Base-by-base conservation (phyloP, 805 yeast species). In the Osmozyma mogii region DNA sequence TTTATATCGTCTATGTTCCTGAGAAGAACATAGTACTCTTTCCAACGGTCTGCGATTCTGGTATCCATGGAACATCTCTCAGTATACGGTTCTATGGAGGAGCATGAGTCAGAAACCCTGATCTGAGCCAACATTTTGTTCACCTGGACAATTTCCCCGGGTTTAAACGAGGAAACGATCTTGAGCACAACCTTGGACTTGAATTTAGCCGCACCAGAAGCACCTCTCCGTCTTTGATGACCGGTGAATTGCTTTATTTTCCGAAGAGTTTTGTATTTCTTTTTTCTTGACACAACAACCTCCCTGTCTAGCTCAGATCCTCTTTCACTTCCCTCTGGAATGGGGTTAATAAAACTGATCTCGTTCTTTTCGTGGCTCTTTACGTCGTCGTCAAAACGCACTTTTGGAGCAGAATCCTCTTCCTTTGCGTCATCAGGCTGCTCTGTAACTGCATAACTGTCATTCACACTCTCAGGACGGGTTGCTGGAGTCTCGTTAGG, bases 1-100 rank as follows among this genome's bases (percentile, higher is more conserved):
- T 56, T 61, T 0, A 45, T 27, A 34, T 64, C 55, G 10, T 72
- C 76, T 0, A 83, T 74, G n/a, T 72, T 68, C 35, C 89, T 59
- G 1, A 80, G 77, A 2, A 82, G 84, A 3, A 82, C 79, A 16
- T 75, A 58, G 47, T 76, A 84, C 48, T 88, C 96, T 36, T 68
- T 73, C 92, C 96, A 85, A 27, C 85, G 56, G 34, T 83, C 88
- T 7, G 65, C 37, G 1, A 82, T 66, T 30, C 79, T 55, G 1
- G 83, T 63, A 23, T 72, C 73, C 15, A 64, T 60, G 1, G 66
- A 57, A 33, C 72, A 76, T 7, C 54, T 47, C 36, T 77, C 84
- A 9, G 67, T 61, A 35, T 69, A 65, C 3, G 30, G 23, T 6
- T 33, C 18, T 9, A 40, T 24, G 4, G 28, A 20, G 7, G 34